Conservation (phyloP, 2,329 filamentous ascomycete genomes). For the Byssothecium circinans region DNA sequence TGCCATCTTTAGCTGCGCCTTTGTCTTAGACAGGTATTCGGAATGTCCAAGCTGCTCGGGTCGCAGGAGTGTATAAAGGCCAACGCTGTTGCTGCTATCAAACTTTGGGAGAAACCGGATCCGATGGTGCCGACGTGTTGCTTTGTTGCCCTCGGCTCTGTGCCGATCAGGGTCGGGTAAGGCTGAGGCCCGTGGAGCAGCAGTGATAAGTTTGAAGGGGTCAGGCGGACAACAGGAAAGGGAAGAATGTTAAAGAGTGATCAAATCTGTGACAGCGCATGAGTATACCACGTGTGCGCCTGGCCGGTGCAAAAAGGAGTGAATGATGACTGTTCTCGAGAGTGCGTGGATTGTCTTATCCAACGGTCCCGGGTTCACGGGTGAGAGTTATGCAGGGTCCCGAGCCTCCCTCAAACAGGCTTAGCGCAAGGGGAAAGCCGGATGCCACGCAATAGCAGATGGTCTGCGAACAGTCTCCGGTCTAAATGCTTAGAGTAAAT, state of each 20-base stretch:
- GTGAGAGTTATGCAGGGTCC: conserved; percentile 10
- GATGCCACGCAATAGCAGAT: too few relatives aligned
- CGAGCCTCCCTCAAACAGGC: neutral
- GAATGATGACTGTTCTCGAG: conserved; percentile 3
- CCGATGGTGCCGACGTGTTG: neutral
- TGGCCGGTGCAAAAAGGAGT: neutral
- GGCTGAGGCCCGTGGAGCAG: neutral
- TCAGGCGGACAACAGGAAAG: neutral
- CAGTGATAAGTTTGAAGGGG: neutral
- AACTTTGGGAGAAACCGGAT: neutral
- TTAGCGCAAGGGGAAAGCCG: neutral
- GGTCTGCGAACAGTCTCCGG: too few relatives aligned
- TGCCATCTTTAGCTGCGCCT: conserved; percentile 23
- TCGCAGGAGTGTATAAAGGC: neutral
- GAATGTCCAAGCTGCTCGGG: neutral
- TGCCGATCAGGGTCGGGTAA: neutral
- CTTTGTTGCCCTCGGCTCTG: neutral
- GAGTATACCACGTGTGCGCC: neutral
- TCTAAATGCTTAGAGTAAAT: too few relatives aligned
- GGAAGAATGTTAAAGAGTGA: neutral
- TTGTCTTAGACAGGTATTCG: neutral
- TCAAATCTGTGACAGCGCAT: neutral
- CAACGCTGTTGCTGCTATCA: neutral
- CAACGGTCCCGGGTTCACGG: neutral
- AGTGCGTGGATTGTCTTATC: conserved; percentile 4